Evolutionary conservation across 768 basidiomycete species (phyloP).

Genomic region (Termitomyces sp.): DNA sequence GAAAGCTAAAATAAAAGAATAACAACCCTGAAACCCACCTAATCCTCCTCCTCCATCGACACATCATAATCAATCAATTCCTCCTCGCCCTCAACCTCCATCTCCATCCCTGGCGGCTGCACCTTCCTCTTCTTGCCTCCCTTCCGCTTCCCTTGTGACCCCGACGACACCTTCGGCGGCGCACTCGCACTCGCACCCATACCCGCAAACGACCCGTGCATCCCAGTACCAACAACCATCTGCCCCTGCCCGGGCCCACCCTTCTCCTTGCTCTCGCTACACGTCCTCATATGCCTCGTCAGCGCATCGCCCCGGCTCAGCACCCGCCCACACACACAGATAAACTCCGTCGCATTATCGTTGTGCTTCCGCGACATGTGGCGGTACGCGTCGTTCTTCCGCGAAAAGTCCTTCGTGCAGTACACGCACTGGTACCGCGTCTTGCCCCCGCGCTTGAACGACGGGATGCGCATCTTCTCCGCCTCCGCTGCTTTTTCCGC

Average conservation of each 20-base stretch:
- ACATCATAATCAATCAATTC: background rate
- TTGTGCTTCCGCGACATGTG: conserved; percentile 15
- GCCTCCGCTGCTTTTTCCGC: conserved; percentile 1
- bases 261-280: conserved; percentile 9
- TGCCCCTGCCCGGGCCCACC: background rate
- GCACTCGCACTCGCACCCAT: background rate
- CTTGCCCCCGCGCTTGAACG: conserved; percentile 13
- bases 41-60: background rate
- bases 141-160: background rate
- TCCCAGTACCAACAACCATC: background rate
- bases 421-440: conserved; percentile 12
- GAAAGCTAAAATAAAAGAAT: too few relatives aligned
- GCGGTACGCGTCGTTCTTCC: conserved; percentile 15
- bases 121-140: background rate
- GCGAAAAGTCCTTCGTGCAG: conserved; percentile 10
- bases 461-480: conserved; percentile 11
- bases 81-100: background rate
- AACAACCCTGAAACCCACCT: background rate
- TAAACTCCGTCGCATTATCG: conserved; percentile 14
- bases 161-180: background rate
- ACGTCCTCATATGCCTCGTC: conserved; percentile 9
- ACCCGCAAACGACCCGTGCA: background rate
- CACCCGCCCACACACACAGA: conserved; percentile 9
- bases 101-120: background rate
- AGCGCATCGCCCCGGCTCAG: conserved; percentile 8